These are phyloP conservation scores for Haplosporangium gracile DNA, from an alignment of 192 early-diverging fungal species.

Conservation along the genomic window DNA sequence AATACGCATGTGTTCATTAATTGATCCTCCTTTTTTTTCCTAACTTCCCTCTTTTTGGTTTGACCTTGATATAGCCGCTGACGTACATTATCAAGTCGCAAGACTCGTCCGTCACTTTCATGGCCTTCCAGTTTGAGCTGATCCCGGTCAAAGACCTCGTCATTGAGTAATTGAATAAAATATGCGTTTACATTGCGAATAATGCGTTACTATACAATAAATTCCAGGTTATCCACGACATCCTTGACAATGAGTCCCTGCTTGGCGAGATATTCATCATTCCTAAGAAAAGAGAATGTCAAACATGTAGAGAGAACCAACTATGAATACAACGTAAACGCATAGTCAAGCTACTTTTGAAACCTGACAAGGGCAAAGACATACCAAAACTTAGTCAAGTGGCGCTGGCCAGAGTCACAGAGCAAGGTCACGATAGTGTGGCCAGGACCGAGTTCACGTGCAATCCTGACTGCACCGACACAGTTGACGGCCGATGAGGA, in stretches of 20 bases:
- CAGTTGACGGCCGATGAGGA: conserved; percentile 93
- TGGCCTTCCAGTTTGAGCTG: conserved; percentile 77
- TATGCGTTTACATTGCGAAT: background rate
- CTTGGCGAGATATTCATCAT: conserved; percentile 61
- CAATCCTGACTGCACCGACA: conserved; percentile 87
- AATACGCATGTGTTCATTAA: conserved; percentile 53
- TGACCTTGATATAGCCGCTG: conserved; percentile 68
- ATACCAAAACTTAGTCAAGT: conserved; percentile 96
- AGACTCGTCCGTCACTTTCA: conserved; percentile 71
- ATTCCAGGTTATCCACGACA: conserved; percentile 47
- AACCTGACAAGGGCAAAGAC: background rate
- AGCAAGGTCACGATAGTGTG: conserved; percentile 93
- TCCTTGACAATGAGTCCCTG: conserved; percentile 50
- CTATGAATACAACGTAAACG: background rate
- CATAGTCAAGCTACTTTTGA: background rate
- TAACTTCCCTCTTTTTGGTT: background rate
- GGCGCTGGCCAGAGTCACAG: conserved; percentile 91
- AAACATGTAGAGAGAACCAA: background rate
- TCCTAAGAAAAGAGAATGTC: conserved; percentile 39
- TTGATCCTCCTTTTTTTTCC: background rate
- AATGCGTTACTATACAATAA: conserved; percentile 24
- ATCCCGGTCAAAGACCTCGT: conserved; percentile 39
- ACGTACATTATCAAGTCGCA: conserved; percentile 78
- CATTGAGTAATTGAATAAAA: conserved; percentile 2
- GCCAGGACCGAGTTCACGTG: conserved; percentile 85